Evolutionary conservation across 1,139 yeast genomes (phyloP).

Genomic region (Suhomyces anneliseae): DNA sequence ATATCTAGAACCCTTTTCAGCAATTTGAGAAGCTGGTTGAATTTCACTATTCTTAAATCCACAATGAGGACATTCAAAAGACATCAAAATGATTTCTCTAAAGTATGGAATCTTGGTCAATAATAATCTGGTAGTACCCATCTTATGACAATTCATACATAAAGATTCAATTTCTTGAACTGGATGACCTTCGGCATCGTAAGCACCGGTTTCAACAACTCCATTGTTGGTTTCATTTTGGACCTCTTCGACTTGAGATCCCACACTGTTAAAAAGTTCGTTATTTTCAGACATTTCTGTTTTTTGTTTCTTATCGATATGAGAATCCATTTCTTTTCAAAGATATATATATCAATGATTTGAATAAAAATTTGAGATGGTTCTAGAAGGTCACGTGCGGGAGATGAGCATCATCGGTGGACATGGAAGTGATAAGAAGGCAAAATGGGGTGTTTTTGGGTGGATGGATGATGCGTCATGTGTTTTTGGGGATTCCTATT

Average conservation of each 20-base stretch:
- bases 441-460: too few species aligned
- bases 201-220: conserved; percentile 52
- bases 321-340: conserved; percentile 12
- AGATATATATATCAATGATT: conserved; percentile 1
- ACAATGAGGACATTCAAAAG: conserved; percentile 95
- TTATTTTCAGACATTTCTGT: conserved; percentile 26
- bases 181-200: conserved; percentile 91
- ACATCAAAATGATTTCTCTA: conserved; percentile 89
- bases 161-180: conserved; percentile 93
- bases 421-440: too few species aligned
- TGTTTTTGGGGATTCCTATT: too few species aligned
- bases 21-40: conserved; percentile 89
- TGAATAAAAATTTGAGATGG: conserved; percentile 6
- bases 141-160: conserved; percentile 92
- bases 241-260: conserved; percentile 26
- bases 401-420: conserved; percentile 6
- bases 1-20: conserved; percentile 83
- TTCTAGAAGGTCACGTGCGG: conserved; percentile 12
- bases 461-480: too few species aligned
- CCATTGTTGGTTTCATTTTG: conserved; percentile 11
- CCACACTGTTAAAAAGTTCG: conserved; percentile 56
- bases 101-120: conserved; percentile 90
- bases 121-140: conserved; percentile 80
- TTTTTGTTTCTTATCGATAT: conserved; percentile 19
- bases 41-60: conserved; percentile 87